Conservation (phyloP, 768 basidiomycete species). For the Dioszegia crocea region DNA sequence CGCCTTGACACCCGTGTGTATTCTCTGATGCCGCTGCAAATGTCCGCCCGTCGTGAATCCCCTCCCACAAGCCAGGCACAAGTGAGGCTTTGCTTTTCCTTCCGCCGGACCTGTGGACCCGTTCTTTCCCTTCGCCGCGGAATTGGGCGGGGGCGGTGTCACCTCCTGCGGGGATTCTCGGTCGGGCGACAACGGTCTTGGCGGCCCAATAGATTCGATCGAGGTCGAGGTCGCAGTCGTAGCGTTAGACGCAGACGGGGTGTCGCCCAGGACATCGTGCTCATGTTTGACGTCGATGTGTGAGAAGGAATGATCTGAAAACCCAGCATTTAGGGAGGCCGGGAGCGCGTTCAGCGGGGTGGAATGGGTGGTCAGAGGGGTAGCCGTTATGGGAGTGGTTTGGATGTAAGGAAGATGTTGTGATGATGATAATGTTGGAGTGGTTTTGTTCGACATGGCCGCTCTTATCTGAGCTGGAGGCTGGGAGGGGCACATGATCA, state of each 20-base stretch:
- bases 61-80: conserved; percentile 69
- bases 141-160: neutral
- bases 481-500: neutral
- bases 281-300: neutral
- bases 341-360: neutral
- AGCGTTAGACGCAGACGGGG: neutral
- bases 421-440: neutral
- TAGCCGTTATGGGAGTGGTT: conserved; percentile 4
- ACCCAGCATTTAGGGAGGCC: neutral
- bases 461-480: neutral
- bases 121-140: conserved; percentile 41
- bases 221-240: neutral
- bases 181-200: neutral
- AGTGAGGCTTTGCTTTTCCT: conserved; percentile 53
- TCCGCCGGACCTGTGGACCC: conserved; percentile 41
- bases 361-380: neutral
- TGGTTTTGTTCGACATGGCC: neutral
- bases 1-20: conserved; percentile 87
- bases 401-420: neutral
- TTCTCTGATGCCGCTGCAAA: conserved; percentile 77
- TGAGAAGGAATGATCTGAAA: neutral
- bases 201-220: neutral
- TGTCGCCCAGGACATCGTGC: neutral
- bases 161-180: neutral
- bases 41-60: conserved; percentile 86